These are phyloP conservation scores for Acanthamoeba rhysodes DNA, from an alignment of 208 protist genomes.

Conservation along the genomic window DNA sequence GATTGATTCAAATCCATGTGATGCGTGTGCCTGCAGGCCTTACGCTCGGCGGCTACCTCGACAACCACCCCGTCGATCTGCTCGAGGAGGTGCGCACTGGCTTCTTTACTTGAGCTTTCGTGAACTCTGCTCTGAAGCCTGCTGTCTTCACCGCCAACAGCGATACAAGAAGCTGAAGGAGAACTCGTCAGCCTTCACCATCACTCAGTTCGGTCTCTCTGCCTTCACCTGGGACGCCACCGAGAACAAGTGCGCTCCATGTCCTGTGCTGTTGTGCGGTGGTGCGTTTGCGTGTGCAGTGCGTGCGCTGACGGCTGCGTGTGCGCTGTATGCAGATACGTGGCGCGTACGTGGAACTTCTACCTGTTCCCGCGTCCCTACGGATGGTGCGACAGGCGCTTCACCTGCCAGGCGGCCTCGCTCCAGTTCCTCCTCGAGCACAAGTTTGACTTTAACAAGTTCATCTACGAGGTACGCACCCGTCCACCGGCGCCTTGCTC, in stretches of 20 bases:
- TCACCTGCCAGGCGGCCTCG: constrained; percentile 34
- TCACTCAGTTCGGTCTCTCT: constrained; percentile 54
- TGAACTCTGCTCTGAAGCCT: too few relatives aligned
- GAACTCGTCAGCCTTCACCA: not conserved
- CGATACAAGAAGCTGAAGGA: constrained; percentile 55
- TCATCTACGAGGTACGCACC: constrained; percentile 58
- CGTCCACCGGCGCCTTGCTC: not conserved
- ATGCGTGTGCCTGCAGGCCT: not conserved
- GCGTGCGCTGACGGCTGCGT: too few relatives aligned
- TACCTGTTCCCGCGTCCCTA: constrained; percentile 65
- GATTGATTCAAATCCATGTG: not conserved
- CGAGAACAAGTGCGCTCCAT: constrained; percentile 16
- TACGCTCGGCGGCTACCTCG: not conserved
- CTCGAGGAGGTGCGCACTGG: constrained; percentile 3
- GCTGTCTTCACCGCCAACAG: not conserved
- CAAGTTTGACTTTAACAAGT: constrained; percentile 73
- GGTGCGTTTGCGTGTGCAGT: not conserved
- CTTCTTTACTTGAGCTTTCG: too few relatives aligned
- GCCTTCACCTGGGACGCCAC: constrained; percentile 16
- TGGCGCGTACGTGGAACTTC: constrained; percentile 45
- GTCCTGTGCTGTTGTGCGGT: too few relatives aligned
- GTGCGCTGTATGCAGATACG: not conserved
- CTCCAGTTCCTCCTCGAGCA: constrained; percentile 59
- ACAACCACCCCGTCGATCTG: not conserved
- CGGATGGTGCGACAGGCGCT: constrained; percentile 5